Evolutionary conservation across 2,329 filamentous ascomycete genomes (phyloP), one percentile per base, ranked within the genome.

Genomic region (Aspergillus sp.): DNA sequence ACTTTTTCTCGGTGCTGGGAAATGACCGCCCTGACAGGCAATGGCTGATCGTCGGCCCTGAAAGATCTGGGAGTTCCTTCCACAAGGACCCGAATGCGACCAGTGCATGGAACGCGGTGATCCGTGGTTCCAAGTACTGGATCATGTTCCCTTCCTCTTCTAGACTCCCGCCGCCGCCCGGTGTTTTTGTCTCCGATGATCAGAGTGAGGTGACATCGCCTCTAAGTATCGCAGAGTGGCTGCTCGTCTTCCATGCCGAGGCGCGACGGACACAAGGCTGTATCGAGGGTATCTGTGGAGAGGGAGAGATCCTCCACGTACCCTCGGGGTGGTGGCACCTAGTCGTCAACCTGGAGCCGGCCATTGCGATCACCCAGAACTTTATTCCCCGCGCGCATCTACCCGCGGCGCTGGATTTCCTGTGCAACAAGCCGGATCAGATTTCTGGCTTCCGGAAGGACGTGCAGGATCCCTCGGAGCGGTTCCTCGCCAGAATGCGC

Each of bases 271-370:
- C 80, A 2, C 74, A 80, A 0, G 85, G 82, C 8, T 95, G 88
- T 49, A 61, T 82, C 17, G 89, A 96, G 61, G 89, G 86, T 0
- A 78, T 96, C 16, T 96, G 89, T 53, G 61, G 66, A 10, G 75
- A 78, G 26, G 89, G 89, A 2, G 91, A 96, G 58, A 80, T 96
- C 11, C 62, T 96, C 30, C 85, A 95, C 53, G 89, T 96, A 4
- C 89, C 91, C 0, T 86, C 81, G 32, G 88, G 89, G 4, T 96
- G 89, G 89, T 96, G 91, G 79, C 89, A 96, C 66, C 67, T 96
- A 19, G 91, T 96, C 7, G 79, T 96, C 28, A 96, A 96, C 52
- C 65, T 94, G 1, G 82, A 86, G 46, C 71, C 75, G 8, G 82
- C 83, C 26, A 82, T 96, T 42, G 91, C 89, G 3, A 71, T 96